phyloP scores from a whole-genome alignment of 2,329 filamentous ascomycete genomes.

The Claviceps maximensis region DNA sequence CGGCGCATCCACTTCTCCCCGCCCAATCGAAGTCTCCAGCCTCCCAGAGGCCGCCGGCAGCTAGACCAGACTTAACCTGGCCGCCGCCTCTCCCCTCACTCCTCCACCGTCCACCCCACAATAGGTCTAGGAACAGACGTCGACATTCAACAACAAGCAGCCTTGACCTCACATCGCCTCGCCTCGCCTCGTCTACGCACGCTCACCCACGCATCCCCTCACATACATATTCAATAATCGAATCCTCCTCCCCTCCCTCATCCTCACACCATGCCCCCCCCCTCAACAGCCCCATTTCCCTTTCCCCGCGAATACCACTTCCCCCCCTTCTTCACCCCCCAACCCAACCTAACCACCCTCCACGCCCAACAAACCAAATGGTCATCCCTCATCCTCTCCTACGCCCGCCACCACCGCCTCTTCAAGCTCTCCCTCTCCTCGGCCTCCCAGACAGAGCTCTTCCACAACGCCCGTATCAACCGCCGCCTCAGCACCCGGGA shows the following conservation, averaged over 20 bases:
- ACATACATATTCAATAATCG: neutral
- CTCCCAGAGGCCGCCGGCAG: too few relatives aligned
- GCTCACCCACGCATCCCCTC: too few relatives aligned
- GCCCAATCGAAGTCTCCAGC: too few relatives aligned
- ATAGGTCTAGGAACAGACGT: too few relatives aligned
- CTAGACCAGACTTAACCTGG: too few relatives aligned
- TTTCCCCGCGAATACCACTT: slow-evolving; percentile 59
- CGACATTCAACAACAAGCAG: too few relatives aligned
- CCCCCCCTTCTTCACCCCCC: slow-evolving; percentile 75
- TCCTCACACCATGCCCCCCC: neutral
- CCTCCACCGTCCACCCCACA: too few relatives aligned
- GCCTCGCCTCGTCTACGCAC: neutral
- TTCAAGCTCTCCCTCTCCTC: slow-evolving; percentile 58
- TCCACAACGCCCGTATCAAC: slow-evolving; percentile 42
- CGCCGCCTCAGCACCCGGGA: slow-evolving; percentile 37
- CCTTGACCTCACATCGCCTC: neutral
- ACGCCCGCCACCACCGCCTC: slow-evolving; percentile 65
- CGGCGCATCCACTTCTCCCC: too few relatives aligned
- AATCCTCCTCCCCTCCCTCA: too few relatives aligned
- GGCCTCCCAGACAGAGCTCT: slow-evolving; percentile 40
- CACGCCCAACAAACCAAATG: slow-evolving; percentile 72
- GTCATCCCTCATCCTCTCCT: slow-evolving; percentile 71
- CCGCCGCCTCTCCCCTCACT: too few relatives aligned
- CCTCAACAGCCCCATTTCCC: neutral
- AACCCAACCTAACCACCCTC: slow-evolving; percentile 60